Evolutionary conservation across 495 filamentous ascomycete species (phyloP).

Genomic region (Amphirosellinia nigrospora): DNA sequence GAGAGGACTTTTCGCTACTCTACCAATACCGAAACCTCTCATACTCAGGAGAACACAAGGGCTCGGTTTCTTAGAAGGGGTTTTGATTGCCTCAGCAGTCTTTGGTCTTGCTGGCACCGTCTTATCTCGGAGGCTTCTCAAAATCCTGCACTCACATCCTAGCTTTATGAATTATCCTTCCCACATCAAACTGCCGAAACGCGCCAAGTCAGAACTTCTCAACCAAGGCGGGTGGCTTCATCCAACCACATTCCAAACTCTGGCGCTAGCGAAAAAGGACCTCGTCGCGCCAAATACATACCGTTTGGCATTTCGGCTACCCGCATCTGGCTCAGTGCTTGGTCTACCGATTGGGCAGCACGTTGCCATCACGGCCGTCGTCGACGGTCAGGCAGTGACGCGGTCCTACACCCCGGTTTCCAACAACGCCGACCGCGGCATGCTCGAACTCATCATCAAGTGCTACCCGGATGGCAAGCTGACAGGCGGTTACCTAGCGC

Average conservation of each 20-base stretch:
- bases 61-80: conserved; percentile 42
- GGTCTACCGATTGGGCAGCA: conserved; percentile 62
- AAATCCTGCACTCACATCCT: conserved; percentile 41
- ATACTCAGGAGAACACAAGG: conserved; percentile 26
- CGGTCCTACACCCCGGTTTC: conserved; percentile 60
- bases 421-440: conserved; percentile 56
- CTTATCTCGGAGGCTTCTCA: conserved; percentile 33
- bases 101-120: conserved; percentile 35
- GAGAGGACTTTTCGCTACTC: neutral
- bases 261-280: conserved; percentile 50
- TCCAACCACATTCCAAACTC: conserved; percentile 50
- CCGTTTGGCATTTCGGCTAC: conserved; percentile 56
- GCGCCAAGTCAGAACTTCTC: conserved; percentile 42
- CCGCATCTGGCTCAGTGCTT: conserved; percentile 45
- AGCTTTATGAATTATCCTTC: conserved; percentile 52
- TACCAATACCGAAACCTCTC: neutral
- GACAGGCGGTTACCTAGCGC: conserved; percentile 53
- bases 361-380: conserved; percentile 53
- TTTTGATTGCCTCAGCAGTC: conserved; percentile 42
- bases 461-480: conserved; percentile 56
- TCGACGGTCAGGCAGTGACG: conserved; percentile 51
- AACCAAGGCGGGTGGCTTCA: conserved; percentile 49
- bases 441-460: conserved; percentile 56
- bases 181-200: conserved; percentile 41
- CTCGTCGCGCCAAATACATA: conserved; percentile 54